Evolutionary conservation across 2,329 filamentous ascomycete species (phyloP).

Genomic region (Aureobasidium vineae): DNA sequence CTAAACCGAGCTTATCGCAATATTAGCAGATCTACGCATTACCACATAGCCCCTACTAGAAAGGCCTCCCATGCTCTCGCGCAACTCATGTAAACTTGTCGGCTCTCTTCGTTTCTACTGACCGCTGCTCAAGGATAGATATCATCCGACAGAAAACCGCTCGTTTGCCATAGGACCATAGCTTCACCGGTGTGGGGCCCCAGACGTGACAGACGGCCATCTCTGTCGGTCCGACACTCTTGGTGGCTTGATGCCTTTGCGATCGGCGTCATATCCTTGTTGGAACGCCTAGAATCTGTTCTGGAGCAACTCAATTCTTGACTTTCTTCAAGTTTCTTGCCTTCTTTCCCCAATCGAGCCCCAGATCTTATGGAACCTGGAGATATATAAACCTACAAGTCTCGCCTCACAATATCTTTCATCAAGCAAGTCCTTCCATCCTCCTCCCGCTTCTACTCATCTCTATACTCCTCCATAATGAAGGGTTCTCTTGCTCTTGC

Average conservation of each 20-base stretch:
- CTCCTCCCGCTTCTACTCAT: background rate
- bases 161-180: background rate
- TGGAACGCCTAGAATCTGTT: constrained; percentile 15
- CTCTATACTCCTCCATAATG: background rate
- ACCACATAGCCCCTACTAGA: background rate
- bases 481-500: constrained; percentile 18
- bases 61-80: too few relatives aligned
- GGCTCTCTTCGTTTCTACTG: background rate
- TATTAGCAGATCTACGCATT: background rate
- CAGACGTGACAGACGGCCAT: background rate
- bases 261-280: constrained; percentile 11
- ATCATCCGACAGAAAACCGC: constrained; percentile 9
- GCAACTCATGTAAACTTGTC: background rate
- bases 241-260: constrained; percentile 4
- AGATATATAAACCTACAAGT: constrained; percentile 2
- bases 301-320: constrained; percentile 22
- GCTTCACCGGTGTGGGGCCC: constrained; percentile 20
- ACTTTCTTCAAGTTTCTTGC: background rate
- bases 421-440: constrained; percentile 1
- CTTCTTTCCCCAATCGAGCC: constrained; percentile 4
- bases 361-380: background rate
- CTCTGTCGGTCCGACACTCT: constrained; percentile 11
- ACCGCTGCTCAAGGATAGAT: constrained; percentile 1
- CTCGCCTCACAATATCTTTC: background rate
- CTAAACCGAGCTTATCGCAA: background rate